Percentiles rank a stretch among this genome's conserved stretches.
phyloP scores from a whole-genome alignment of 2,329 filamentous ascomycete species.

The Gaeumannomyces sp. region DNA sequence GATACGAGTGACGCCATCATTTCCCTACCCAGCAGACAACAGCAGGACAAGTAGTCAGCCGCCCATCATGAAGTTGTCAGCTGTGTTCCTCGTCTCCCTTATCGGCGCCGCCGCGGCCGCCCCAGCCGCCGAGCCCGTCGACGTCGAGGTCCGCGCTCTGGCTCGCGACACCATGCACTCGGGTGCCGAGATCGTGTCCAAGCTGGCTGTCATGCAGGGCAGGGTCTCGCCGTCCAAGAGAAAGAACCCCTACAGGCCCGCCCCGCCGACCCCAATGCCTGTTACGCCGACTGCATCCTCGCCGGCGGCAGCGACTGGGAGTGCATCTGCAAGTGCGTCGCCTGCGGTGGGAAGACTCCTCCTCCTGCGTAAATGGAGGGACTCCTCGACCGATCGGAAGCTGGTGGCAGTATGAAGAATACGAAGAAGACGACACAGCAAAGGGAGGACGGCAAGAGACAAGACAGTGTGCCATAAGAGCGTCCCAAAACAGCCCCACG shows the following conservation, averaged over 20 bases:
- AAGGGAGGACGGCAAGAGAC: background rate
- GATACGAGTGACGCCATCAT: background rate
- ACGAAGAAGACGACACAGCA: background rate
- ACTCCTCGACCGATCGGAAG: background rate
- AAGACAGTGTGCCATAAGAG: background rate
- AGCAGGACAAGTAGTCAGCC: background rate
- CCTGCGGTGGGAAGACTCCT: slow-evolving; percentile 6
- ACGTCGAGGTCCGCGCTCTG: background rate
- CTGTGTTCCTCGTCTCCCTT: background rate
- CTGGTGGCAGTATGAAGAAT: background rate
- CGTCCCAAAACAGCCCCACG: background rate
- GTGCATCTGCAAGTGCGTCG: slow-evolving; percentile 11
- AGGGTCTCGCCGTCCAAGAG: background rate
- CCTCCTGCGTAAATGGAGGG: background rate
- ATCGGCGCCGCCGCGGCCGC: slow-evolving; percentile 4
- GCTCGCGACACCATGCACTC: slow-evolving; percentile 1
- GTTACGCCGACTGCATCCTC: slow-evolving; percentile 10
- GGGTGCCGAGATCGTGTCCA: slow-evolving; percentile 5
- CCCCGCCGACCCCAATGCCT: slow-evolving; percentile 7
- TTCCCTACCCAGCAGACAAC: background rate
- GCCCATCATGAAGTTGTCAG: slow-evolving; percentile 1
- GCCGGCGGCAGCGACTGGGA: slow-evolving; percentile 10
- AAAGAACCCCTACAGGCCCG: background rate
- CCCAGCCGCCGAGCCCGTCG: slow-evolving; percentile 2
- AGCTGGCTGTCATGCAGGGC: background rate